Evolutionary conservation across 495 filamentous ascomycete species (phyloP).

Genomic region (Penicillium simplicissimum): DNA sequence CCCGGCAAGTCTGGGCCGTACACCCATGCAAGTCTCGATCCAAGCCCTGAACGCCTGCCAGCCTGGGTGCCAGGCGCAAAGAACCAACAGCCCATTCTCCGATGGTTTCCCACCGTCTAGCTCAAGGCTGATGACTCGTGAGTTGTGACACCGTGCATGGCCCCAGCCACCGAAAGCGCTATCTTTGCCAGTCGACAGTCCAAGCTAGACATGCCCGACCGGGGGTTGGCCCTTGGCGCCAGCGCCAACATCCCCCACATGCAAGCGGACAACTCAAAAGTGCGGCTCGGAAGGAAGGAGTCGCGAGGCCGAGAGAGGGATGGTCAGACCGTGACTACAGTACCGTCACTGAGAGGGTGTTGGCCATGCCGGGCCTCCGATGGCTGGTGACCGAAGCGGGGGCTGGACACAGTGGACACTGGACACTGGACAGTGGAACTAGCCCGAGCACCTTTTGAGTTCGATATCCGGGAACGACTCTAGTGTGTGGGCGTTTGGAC

Average conservation of each 20-base stretch:
- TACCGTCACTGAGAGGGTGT: too few relatives aligned
- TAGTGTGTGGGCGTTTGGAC: background rate
- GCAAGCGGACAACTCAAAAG: constrained; percentile 20
- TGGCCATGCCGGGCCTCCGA: constrained; percentile 15
- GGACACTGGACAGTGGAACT: too few relatives aligned
- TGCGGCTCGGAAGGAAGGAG: constrained; percentile 23
- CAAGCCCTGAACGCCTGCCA: background rate
- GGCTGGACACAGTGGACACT: background rate
- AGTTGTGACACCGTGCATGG: background rate
- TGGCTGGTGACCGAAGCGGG: constrained; percentile 9
- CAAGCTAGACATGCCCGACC: background rate
- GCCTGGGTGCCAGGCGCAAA: background rate
- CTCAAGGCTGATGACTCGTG: background rate
- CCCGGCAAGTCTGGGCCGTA: background rate
- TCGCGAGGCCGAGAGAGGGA: constrained; percentile 27
- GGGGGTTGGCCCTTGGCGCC: background rate
- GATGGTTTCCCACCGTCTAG: background rate
- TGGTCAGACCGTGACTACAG: too few relatives aligned
- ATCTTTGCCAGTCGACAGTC: too few relatives aligned
- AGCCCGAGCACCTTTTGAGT: background rate
- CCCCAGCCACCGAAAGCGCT: background rate
- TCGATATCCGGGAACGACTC: constrained; percentile 1
- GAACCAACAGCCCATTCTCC: background rate
- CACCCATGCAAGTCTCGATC: constrained; percentile 3
- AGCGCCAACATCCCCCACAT: background rate